A percentile compares a stretch with the other conserved stretches of the same genome.
Conservation (phyloP, 305 asterid species). For the Fraxinus sp. region DNA sequence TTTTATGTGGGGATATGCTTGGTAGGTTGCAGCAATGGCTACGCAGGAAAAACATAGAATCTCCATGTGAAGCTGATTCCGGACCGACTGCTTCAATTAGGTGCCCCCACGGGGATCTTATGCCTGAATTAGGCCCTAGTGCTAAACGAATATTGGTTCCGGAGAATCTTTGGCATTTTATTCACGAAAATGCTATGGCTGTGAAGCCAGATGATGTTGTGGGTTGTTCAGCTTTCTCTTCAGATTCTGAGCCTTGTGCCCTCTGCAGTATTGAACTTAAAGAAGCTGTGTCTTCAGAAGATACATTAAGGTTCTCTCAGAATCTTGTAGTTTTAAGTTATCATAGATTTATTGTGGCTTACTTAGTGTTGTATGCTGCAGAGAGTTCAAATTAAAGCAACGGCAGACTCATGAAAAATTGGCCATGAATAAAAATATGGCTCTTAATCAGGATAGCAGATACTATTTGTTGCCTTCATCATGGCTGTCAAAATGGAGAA, state of each 20-base stretch:
- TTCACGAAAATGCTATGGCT: constrained; percentile 61
- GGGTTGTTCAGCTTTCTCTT: constrained; percentile 66
- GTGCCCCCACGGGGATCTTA: constrained; percentile 84
- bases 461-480: constrained; percentile 80
- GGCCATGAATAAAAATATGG: constrained; percentile 57
- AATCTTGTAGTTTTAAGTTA: constrained; percentile 22
- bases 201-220: constrained; percentile 74
- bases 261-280: constrained; percentile 64
- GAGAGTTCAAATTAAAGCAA: constrained; percentile 87
- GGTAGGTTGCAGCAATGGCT: constrained; percentile 95
- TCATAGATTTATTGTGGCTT: constrained; percentile 31
- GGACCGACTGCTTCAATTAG: constrained; percentile 94
- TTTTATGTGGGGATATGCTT: constrained; percentile 22
- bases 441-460: constrained; percentile 52
- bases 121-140: constrained; percentile 91
- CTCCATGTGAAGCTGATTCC: constrained; percentile 90
- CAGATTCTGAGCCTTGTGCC: constrained; percentile 71
- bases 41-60: constrained; percentile 71
- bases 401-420: constrained; percentile 80
- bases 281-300: constrained; percentile 86
- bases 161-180: constrained; percentile 80
- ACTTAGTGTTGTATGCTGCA: constrained; percentile 47
- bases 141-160: constrained; percentile 82
- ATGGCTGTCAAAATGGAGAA: constrained; percentile 88
- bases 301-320: constrained; percentile 64